These are phyloP conservation scores for Aspergillus sojae DNA, from an alignment of 2,329 filamentous ascomycete species.

Conservation along the genomic window DNA sequence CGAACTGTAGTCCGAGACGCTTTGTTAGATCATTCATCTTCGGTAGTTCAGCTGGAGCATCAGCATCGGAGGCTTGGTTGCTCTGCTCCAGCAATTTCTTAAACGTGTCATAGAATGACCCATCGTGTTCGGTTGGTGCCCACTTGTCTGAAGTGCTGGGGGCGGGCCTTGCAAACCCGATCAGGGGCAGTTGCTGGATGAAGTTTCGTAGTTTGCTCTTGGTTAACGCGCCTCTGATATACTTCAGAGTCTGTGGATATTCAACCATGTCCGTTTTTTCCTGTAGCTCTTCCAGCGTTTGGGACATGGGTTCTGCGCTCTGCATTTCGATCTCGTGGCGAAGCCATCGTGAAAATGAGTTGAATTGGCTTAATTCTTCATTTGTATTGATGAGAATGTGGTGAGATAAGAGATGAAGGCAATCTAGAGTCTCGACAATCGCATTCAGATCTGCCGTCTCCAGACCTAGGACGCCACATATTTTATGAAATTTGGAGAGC, in stretches of 20 bases:
- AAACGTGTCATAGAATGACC: slow-evolving; percentile 50
- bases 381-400: slow-evolving; percentile 71
- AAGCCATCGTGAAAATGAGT: slow-evolving; percentile 80
- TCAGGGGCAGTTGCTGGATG: slow-evolving; percentile 45
- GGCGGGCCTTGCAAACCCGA: slow-evolving; percentile 30
- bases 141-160: slow-evolving; percentile 50
- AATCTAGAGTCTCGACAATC: slow-evolving; percentile 69
- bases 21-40: slow-evolving; percentile 66
- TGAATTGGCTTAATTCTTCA: slow-evolving; percentile 77
- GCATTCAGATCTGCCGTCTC: slow-evolving; percentile 63
- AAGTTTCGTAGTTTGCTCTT: slow-evolving; percentile 67
- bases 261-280: slow-evolving; percentile 80
- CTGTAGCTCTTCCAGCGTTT: slow-evolving; percentile 68
- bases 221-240: slow-evolving; percentile 72
- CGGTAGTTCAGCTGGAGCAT: slow-evolving; percentile 56
- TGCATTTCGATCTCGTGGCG: slow-evolving; percentile 79
- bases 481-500: slow-evolving; percentile 76
- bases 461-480: slow-evolving; percentile 67
- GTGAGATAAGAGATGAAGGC: slow-evolving; percentile 74
- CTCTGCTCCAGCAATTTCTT: slow-evolving; percentile 54
- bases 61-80: slow-evolving; percentile 53
- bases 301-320: slow-evolving; percentile 62
- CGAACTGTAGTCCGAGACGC: slow-evolving; percentile 61
- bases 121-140: slow-evolving; percentile 37
- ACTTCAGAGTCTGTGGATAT: slow-evolving; percentile 70